Conservation (phyloP, 2,329 filamentous ascomycete genomes). For the Sporothrix humicola region DNA sequence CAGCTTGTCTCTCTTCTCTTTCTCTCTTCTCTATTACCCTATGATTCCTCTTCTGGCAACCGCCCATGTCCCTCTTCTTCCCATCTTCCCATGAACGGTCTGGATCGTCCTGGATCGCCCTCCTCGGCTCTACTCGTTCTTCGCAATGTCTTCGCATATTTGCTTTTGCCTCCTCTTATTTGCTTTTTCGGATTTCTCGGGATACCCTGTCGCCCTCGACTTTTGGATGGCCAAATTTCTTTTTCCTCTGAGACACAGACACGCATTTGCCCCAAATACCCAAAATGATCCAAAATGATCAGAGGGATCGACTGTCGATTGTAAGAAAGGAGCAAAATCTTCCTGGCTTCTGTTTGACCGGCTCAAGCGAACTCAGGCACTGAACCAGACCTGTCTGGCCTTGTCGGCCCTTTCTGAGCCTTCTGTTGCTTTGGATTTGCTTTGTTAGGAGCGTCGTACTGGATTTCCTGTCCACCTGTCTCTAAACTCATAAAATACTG, state of each 20-base stretch:
- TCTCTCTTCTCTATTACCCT: neutral
- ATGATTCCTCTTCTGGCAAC: neutral
- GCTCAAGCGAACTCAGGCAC: too few relatives aligned
- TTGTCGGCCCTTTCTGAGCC: neutral
- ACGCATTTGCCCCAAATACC: neutral
- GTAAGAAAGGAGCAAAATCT: neutral
- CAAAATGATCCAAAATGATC: neutral
- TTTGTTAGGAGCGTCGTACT: neutral
- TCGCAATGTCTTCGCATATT: neutral
- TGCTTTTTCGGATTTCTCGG: slow-evolving; percentile 2
- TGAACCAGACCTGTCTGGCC: neutral
- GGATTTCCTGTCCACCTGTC: too few relatives aligned
- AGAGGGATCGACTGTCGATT: neutral
- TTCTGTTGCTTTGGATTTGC: neutral
- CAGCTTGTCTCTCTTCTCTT: neutral
- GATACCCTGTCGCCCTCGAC: neutral
- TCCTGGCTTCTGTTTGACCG: neutral
- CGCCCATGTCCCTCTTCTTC: neutral
- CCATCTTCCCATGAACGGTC: neutral
- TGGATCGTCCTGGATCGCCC: neutral
- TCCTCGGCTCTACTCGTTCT: slow-evolving; percentile 3
- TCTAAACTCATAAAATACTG: neutral
- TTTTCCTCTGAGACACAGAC: neutral
- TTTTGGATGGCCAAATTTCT: too few relatives aligned
- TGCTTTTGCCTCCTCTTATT: neutral